These are phyloP conservation scores for Colletotrichum tropicicola DNA, from an alignment of 2,329 filamentous ascomycete genomes.

Conservation along the genomic window DNA sequence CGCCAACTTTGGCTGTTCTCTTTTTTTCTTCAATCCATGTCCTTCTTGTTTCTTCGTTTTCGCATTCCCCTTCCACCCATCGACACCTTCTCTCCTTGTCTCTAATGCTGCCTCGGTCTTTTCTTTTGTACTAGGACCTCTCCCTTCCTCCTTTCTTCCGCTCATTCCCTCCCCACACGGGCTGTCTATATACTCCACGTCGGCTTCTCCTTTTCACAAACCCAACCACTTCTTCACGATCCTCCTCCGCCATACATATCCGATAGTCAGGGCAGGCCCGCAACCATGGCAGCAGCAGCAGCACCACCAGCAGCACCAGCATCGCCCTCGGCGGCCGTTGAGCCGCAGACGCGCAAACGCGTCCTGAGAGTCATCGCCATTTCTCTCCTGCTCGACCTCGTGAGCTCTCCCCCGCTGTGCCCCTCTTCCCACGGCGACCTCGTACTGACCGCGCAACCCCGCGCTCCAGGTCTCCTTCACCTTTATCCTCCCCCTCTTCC, in stretches of 20 bases:
- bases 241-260: neutral
- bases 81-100: neutral
- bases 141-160: neutral
- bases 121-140: neutral
- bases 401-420: constrained; percentile 52
- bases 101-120: neutral
- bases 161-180: neutral
- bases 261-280: constrained; percentile 18
- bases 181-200: neutral
- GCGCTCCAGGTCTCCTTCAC: constrained; percentile 89
- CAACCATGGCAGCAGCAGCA: constrained; percentile 20
- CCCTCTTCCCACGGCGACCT: neutral
- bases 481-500: constrained; percentile 96
- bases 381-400: constrained; percentile 88
- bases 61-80: neutral
- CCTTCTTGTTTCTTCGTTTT: neutral
- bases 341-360: constrained; percentile 72
- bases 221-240: neutral
- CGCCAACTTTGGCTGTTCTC: neutral
- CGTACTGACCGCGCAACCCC: constrained; percentile 7
- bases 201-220: constrained; percentile 8
- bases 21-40: neutral
- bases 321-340: constrained; percentile 53
- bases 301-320: constrained; percentile 6
- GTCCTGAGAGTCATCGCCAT: constrained; percentile 89